A percentile compares a stretch with the other conserved stretches of the same genome.
phyloP scores from a whole-genome alignment of 192 early-diverging fungal species.

The Cetraspora pellucida region DNA sequence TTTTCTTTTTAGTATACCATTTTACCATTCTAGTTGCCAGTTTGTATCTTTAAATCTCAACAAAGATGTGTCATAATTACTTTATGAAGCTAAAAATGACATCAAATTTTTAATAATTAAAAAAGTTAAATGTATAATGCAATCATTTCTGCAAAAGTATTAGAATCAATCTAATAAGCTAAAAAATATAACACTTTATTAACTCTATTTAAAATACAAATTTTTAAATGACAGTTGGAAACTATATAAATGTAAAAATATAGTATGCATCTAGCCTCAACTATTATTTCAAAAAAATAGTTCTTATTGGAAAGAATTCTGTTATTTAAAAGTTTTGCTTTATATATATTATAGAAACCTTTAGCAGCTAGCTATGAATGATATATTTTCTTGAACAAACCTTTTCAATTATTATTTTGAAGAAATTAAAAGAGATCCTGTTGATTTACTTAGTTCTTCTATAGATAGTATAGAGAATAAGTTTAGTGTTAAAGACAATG shows the following conservation, averaged over 20 bases:
- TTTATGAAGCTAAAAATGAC: neutral
- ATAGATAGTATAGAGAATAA: neutral
- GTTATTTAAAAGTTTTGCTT: neutral
- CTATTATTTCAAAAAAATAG: neutral
- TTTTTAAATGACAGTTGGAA: neutral
- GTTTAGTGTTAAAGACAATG: neutral
- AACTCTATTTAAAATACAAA: neutral
- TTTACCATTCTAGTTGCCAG: neutral
- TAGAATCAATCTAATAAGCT: neutral
- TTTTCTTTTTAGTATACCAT: neutral
- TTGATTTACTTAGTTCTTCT: neutral
- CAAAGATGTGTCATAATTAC: neutral
- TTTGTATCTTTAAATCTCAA: conserved; percentile 4
- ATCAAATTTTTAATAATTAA: neutral
- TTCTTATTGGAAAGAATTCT: neutral
- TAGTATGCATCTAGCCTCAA: neutral
- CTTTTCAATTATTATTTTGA: neutral
- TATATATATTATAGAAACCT: neutral
- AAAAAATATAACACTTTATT: neutral
- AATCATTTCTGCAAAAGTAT: conserved; percentile 7
- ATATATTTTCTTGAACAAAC: neutral
- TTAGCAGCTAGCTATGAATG: neutral
- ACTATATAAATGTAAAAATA: neutral
- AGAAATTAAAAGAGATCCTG: neutral
- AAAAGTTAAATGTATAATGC: neutral